Percentiles rank a stretch among this genome's conserved stretches.
Evolutionary conservation across 73 alveolate genomes (phyloP).

Genomic region (Tetrahymena borealis): DNA sequence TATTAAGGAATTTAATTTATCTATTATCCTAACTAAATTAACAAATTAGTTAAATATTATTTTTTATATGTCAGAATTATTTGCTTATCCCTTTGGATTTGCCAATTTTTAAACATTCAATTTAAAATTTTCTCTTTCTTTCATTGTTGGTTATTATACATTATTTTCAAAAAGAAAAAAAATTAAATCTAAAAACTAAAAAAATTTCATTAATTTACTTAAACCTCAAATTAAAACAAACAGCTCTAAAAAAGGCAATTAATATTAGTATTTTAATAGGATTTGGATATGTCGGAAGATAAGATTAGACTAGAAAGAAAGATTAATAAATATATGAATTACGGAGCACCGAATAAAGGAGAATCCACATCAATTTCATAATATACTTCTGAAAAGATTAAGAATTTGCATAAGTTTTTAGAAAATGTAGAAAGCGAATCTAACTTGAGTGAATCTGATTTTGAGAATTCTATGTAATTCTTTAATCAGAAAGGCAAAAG

Average conservation of each 20-base stretch:
- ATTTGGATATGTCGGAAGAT: not conserved
- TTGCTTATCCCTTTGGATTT: too few species aligned
- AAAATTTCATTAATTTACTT: not conserved
- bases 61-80: too few species aligned
- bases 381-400: slow-evolving; percentile 27
- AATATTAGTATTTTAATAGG: not conserved
- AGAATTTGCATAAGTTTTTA: slow-evolving; percentile 25
- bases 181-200: not conserved
- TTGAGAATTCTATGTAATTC: not conserved
- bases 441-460: not conserved
- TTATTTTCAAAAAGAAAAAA: not conserved
- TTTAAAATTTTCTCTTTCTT: not conserved
- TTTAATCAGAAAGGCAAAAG: not conserved
- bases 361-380: not conserved
- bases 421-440: slow-evolving; percentile 32
- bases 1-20: too few species aligned
- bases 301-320: slow-evolving; percentile 12
- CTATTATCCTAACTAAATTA: too few species aligned
- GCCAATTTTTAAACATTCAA: not conserved
- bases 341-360: not conserved
- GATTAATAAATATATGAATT: slow-evolving; percentile 9
- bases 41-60: too few species aligned
- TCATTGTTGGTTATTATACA: not conserved
- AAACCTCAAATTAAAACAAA: not conserved
- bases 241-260: not conserved